Evolutionary conservation across 1,284 basidiomycete genomes (phyloP).

Genomic region (Cutaneotrichosporon sp.): DNA sequence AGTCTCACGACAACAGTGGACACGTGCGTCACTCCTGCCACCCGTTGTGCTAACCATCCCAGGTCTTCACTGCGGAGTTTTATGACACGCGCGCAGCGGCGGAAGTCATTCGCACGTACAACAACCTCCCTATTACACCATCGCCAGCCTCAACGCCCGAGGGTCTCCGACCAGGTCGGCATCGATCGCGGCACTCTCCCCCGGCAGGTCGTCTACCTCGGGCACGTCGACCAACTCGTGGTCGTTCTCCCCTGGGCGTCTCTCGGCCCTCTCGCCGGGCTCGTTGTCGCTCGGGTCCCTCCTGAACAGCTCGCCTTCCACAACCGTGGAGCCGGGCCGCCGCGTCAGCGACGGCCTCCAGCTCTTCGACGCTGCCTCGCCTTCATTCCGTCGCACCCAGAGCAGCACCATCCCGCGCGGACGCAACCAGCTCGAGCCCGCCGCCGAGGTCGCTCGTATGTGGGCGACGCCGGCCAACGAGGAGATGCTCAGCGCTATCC

Average conservation of each 20-base stretch:
- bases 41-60: not conserved
- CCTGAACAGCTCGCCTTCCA: not conserved
- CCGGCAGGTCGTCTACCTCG: not conserved
- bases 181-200: not conserved
- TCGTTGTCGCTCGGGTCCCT: not conserved
- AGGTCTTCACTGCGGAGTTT: constrained; percentile 45
- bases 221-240: not conserved
- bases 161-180: no score
- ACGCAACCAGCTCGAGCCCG: not conserved
- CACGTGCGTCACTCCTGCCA: constrained; percentile 20
- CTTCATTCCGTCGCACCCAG: not conserved
- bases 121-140: constrained; percentile 2
- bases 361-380: not conserved
- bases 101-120: constrained; percentile 28
- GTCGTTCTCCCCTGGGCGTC: not conserved
- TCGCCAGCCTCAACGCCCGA: no score
- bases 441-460: not conserved
- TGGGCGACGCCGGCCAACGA: not conserved
- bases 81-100: constrained; percentile 42
- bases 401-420: not conserved
- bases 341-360: not conserved
- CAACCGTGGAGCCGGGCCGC: not conserved
- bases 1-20: constrained; percentile 24
- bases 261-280: not conserved
- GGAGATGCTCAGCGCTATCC: not conserved